Evolutionary conservation across 164 flowering plant genomes (phyloP).

Genomic region (Liquidambar formosana): DNA sequence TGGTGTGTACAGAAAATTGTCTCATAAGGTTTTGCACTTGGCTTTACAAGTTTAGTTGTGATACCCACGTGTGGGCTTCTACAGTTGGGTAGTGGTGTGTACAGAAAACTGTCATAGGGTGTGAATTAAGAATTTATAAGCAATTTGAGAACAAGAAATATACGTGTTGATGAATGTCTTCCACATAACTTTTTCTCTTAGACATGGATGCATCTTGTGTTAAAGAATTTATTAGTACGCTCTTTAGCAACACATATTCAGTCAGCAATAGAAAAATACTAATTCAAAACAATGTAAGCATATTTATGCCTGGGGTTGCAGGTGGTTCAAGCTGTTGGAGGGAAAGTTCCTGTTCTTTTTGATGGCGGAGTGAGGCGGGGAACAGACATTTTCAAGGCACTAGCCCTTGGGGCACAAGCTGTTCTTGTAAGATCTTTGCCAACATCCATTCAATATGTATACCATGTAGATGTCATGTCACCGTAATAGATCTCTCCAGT

Average conservation of each 20-base stretch:
- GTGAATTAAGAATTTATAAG: neutral
- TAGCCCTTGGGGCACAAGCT: constrained; percentile 91
- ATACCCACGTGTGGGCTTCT: too few relatives aligned
- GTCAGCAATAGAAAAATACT: neutral
- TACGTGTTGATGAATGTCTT: neutral
- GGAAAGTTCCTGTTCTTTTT: constrained; percentile 68
- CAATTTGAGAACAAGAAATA: neutral
- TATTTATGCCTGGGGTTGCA: constrained; percentile 12
- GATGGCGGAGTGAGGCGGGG: constrained; percentile 87
- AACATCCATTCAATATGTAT: neutral
- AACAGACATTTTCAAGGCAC: constrained; percentile 84
- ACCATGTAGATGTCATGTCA: neutral
- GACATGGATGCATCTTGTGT: too few relatives aligned
- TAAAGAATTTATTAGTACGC: neutral
- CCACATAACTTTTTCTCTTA: neutral
- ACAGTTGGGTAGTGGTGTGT: too few relatives aligned
- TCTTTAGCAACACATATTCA: neutral
- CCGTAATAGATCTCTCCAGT: too few relatives aligned
- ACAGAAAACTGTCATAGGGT: too few relatives aligned
- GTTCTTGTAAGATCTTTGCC: constrained; percentile 50
- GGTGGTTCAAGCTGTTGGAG: constrained; percentile 71
- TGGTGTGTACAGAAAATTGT: too few relatives aligned
- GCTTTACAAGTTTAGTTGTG: too few relatives aligned
- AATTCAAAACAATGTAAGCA: neutral
- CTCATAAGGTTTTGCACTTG: too few relatives aligned